Conservation (phyloP, 768 basidiomycete species). For the Leccinum longicurvipes region DNA sequence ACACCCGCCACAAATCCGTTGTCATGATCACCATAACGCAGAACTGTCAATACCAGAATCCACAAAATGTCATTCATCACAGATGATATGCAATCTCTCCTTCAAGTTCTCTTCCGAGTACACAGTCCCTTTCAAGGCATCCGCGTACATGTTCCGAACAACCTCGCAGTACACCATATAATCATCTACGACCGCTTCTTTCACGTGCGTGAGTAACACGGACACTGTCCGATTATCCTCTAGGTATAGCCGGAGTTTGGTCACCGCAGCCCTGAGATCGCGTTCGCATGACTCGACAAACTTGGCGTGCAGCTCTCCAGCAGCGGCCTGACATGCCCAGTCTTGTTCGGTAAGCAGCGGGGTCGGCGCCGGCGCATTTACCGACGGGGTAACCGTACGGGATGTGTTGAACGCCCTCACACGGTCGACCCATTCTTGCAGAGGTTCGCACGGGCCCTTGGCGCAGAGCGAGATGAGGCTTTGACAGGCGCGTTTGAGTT, state of each 20-base stretch:
- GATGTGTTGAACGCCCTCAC: slow-evolving; percentile 36
- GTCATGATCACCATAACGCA: background rate
- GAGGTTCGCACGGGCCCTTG: slow-evolving; percentile 51
- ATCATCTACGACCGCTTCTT: slow-evolving; percentile 69
- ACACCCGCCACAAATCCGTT: background rate
- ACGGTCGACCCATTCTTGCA: slow-evolving; percentile 62
- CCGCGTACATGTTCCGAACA: slow-evolving; percentile 47
- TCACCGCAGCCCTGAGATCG: slow-evolving; percentile 53
- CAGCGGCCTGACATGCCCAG: slow-evolving; percentile 51
- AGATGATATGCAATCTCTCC: slow-evolving; percentile 37
- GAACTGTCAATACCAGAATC: background rate
- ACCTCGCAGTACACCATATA: slow-evolving; percentile 73
- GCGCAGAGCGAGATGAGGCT: slow-evolving; percentile 69
- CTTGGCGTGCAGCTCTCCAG: slow-evolving; percentile 45
- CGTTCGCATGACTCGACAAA: slow-evolving; percentile 57
- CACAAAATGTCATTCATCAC: slow-evolving; percentile 21
- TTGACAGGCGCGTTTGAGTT: slow-evolving; percentile 83
- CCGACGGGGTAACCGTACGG: slow-evolving; percentile 19
- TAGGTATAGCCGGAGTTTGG: slow-evolving; percentile 70
- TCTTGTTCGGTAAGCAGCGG: slow-evolving; percentile 36
- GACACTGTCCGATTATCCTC: slow-evolving; percentile 75
- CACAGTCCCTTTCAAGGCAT: slow-evolving; percentile 31
- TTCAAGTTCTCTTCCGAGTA: slow-evolving; percentile 38
- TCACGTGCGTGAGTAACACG: slow-evolving; percentile 73
- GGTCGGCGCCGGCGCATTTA: slow-evolving; percentile 11